Base-by-base conservation (phyloP, 2,329 filamentous ascomycete genomes). In the Leptographium galeiforme region DNA sequence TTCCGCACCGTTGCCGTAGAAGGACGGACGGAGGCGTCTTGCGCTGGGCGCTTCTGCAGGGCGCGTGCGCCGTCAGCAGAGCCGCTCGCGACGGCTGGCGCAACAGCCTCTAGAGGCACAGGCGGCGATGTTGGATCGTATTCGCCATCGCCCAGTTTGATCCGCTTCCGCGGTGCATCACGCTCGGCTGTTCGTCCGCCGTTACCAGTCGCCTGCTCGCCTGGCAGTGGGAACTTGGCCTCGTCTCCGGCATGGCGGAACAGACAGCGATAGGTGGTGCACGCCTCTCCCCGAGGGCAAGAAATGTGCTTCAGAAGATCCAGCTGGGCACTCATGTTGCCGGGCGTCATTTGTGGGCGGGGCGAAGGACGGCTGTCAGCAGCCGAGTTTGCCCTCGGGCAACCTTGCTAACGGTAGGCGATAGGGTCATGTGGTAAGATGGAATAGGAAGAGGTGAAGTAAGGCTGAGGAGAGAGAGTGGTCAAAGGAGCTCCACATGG, bases 281-380 rank as follows among this genome's bases (percentile, higher is more conserved):
- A 62, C 8, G 53, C 53, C 25, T 57, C 55, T 19, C 59, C 60
- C 2, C 55, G 55, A 18, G 60, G 60, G 19, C 60, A 62, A 18
- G 59, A 54, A 13, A 62, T 62, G 50, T 62, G 60, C 50, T 59
- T 61, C 46, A 62, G 51, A 4, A 62, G 50, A 4, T 25, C 45
- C 11, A 56, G 46, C 13, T 55, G 48, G n/a, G 36, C 25, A 40
- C 51, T 51, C 56, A 60, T 60, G 30, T 14, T 44, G 47, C 18
- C 16, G 18, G 45, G 32, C 3, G 13, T 12, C 14, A 36, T 36
- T 8, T 36, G 8, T 36, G 34, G 8, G 34, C 12, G 8, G 12
- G 4, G 34, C 34, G 34, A 25, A 25, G 25, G 25, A 25, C 25
- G 25, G 25, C 25, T 36, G 34, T 36, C 34, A 36, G 30, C 36